Percentiles rank a stretch among this genome's conserved stretches.
phyloP scores from a whole-genome alignment of 2,329 filamentous ascomycete species.

The Sordariomycetes sp. region DNA sequence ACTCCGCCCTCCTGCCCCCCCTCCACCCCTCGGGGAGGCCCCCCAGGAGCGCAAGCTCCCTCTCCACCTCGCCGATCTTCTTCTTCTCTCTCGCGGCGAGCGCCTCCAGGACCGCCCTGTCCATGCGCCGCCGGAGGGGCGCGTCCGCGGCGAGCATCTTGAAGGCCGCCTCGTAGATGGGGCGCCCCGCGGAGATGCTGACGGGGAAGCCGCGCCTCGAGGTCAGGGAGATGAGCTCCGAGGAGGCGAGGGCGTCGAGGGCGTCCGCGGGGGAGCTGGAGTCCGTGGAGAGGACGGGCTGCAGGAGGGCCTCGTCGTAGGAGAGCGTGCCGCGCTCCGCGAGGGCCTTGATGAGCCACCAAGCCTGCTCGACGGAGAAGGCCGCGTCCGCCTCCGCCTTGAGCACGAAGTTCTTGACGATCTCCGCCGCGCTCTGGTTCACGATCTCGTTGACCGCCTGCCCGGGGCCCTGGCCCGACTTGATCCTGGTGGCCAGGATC shows the following conservation, averaged over 20 bases:
- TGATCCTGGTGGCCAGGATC: slow-evolving; percentile 81
- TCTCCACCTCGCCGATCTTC: slow-evolving; percentile 68
- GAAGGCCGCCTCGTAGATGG: slow-evolving; percentile 81
- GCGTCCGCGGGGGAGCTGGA: slow-evolving; percentile 43
- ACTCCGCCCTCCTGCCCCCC: slow-evolving; percentile 58
- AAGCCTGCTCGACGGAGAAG: slow-evolving; percentile 82
- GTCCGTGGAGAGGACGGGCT: slow-evolving; percentile 59
- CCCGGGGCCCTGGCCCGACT: slow-evolving; percentile 72
- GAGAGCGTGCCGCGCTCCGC: slow-evolving; percentile 57
- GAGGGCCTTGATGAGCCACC: slow-evolving; percentile 75
- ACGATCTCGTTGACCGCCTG: slow-evolving; percentile 82
- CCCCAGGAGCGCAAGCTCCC: slow-evolving; percentile 63
- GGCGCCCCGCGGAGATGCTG: slow-evolving; percentile 68
- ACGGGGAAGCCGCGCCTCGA: slow-evolving; percentile 67
- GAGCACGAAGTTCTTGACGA: slow-evolving; percentile 80
- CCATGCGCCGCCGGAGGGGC: slow-evolving; percentile 63
- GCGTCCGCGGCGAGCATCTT: slow-evolving; percentile 57
- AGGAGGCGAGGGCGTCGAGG: slow-evolving; percentile 69
- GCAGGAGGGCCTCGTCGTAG: slow-evolving; percentile 78
- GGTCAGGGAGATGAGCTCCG: slow-evolving; percentile 73
- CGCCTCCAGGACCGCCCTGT: slow-evolving; percentile 59
- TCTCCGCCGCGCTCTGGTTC: slow-evolving; percentile 77
- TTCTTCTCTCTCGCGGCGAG: slow-evolving; percentile 61
- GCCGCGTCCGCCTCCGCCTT: slow-evolving; percentile 11
- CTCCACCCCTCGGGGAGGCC: slow-evolving; percentile 54